Percentiles rank a stretch among this genome's conserved stretches.
These are phyloP conservation scores for Paxillus rubicundulus DNA, from an alignment of 768 basidiomycete genomes.

Conservation along the genomic window DNA sequence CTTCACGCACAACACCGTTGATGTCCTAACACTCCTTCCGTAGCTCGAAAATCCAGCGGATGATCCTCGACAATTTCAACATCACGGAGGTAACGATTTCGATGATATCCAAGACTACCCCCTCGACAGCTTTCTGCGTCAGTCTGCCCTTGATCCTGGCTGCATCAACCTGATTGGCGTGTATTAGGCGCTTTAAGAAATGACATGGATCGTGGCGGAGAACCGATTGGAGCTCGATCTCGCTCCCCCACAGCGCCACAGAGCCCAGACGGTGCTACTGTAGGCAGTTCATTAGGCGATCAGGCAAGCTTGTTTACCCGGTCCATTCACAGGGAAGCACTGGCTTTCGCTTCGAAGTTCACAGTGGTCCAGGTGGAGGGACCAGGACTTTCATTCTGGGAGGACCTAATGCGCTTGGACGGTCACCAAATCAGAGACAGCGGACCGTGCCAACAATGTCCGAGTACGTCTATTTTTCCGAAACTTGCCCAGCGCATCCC, in stretches of 20 bases:
- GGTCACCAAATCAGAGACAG: constrained; percentile 27
- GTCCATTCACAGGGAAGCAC: constrained; percentile 9
- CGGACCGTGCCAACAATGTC: constrained; percentile 42
- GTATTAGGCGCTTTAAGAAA: constrained; percentile 9
- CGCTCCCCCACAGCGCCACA: constrained; percentile 16
- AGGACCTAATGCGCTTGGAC: constrained; percentile 28
- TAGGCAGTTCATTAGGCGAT: not conserved
- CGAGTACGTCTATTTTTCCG: constrained; percentile 42
- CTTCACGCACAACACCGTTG: not conserved
- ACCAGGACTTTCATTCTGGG: constrained; percentile 39
- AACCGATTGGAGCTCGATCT: constrained; percentile 7
- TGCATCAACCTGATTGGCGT: not conserved
- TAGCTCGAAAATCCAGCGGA: constrained; percentile 75
- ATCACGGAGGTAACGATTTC: constrained; percentile 27
- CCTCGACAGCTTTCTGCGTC: constrained; percentile 51
- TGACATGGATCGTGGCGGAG: not conserved
- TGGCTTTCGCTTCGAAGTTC: constrained; percentile 38
- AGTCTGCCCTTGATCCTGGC: constrained; percentile 8
- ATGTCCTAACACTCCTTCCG: constrained; percentile 4
- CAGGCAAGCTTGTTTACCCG: not conserved
- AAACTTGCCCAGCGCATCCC: not conserved
- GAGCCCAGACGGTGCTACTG: constrained; percentile 14
- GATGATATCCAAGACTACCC: constrained; percentile 33
- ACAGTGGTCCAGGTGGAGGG: constrained; percentile 27
- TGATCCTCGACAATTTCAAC: constrained; percentile 70